These are phyloP conservation scores for Euphorbia pulcherrima DNA, from an alignment of 345 rosid genomes.

Conservation along the genomic window DNA sequence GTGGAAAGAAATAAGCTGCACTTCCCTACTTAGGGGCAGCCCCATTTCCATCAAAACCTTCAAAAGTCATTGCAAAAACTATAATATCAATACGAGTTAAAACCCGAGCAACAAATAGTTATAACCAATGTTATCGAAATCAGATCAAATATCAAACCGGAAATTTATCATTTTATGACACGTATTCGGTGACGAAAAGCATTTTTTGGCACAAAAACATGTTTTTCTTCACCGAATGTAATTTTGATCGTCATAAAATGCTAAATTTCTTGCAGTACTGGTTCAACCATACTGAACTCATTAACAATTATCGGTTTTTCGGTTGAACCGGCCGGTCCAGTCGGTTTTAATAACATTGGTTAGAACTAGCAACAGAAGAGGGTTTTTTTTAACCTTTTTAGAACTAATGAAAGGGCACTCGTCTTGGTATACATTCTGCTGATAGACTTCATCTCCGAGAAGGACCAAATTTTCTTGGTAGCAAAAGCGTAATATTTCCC, in stretches of 20 bases:
- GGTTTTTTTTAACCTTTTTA: conserved; percentile 59
- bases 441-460: conserved; percentile 98
- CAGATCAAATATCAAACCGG: too few species aligned
- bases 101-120: conserved; percentile 14
- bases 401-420: conserved; percentile 91
- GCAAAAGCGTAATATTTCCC: conserved; percentile 78
- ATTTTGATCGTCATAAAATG: too few species aligned
- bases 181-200: too few species aligned
- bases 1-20: conserved; percentile 95
- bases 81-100: conserved; percentile 7
- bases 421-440: conserved; percentile 95
- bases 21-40: conserved; percentile 66
- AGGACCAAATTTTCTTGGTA: conserved; percentile 69
- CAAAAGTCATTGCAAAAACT: conserved; percentile 14
- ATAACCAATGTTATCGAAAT: too few species aligned
- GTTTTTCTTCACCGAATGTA: too few species aligned
- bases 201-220: too few species aligned
- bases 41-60: conserved; percentile 96
- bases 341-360: too few species aligned
- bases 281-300: too few species aligned
- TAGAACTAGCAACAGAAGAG: conserved; percentile 16
- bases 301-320: too few species aligned
- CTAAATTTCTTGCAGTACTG: too few species aligned
- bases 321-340: too few species aligned
- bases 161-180: too few species aligned